Evolutionary conservation across 108 stramenopile species (phyloP).

Genomic region (Skeletonema marinoi): DNA sequence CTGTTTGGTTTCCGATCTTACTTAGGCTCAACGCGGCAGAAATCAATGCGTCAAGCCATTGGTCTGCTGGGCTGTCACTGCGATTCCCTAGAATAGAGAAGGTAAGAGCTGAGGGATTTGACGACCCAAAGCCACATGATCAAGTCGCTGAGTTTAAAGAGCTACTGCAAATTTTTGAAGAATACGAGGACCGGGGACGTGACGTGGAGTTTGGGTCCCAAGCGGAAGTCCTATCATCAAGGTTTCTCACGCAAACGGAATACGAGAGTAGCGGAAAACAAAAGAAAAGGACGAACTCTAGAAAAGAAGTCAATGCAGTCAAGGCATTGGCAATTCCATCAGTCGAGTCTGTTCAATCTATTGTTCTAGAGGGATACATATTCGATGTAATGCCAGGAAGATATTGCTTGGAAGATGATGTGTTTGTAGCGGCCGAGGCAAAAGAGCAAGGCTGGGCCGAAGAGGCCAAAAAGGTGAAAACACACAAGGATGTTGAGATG

Average conservation of each 20-base stretch:
- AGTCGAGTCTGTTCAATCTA: conserved; percentile 5
- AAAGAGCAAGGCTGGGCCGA: conserved; percentile 65
- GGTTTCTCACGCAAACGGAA: conserved; percentile 75
- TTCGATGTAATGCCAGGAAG: conserved; percentile 73
- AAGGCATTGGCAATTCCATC: conserved; percentile 32
- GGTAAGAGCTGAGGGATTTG: conserved; percentile 57
- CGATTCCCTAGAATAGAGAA: conserved; percentile 76
- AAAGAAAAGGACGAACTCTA: conserved; percentile 44
- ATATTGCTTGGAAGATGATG: conserved; percentile 54
- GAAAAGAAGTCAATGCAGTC: conserved; percentile 21
- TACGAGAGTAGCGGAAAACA: conserved; percentile 25
- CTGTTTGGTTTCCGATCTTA: not conserved
- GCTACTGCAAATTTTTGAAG: conserved; percentile 51
- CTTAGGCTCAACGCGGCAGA: conserved; percentile 73
- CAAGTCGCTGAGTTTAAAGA: conserved; percentile 49
- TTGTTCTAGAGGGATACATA: conserved; percentile 52
- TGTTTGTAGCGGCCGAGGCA: conserved; percentile 64
- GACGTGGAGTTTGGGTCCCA: conserved; percentile 31
- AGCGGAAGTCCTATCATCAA: conserved; percentile 5
- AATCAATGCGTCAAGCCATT: conserved; percentile 50
- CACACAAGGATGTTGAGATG: conserved; percentile 57
- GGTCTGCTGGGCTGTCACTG: conserved; percentile 70
- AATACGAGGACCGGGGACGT: conserved; percentile 33
- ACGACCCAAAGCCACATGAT: conserved; percentile 49
- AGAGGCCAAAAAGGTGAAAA: conserved; percentile 43